phyloP scores from a whole-genome alignment of 495 filamentous ascomycete genomes.

The Thozetella sp. region DNA sequence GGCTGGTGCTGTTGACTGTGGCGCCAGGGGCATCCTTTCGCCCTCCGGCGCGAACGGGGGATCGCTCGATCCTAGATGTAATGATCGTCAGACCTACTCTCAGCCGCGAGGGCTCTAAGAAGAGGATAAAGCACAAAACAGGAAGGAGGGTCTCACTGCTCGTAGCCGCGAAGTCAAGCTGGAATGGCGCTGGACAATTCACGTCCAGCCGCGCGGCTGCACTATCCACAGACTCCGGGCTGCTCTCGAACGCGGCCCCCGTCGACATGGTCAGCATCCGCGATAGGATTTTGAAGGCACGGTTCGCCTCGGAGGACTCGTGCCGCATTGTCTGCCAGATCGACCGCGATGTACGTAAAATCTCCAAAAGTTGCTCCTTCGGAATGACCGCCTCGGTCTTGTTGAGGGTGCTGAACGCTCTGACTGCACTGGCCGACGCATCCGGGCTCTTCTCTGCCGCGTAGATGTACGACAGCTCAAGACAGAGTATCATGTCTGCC shows the following conservation, averaged over 20 bases:
- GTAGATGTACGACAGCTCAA: constrained; percentile 24
- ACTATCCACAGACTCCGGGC: constrained; percentile 13
- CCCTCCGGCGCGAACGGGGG: not conserved
- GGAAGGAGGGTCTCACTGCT: not conserved
- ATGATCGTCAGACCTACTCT: not conserved
- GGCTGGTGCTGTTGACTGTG: constrained; percentile 1
- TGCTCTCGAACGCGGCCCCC: constrained; percentile 12
- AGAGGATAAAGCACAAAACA: not conserved
- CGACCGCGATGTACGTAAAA: constrained; percentile 19
- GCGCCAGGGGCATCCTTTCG: not conserved
- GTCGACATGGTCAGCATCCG: constrained; percentile 25
- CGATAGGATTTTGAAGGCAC: constrained; percentile 25
- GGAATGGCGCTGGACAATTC: not conserved
- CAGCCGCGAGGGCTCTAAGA: not conserved
- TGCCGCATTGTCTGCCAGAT: constrained; percentile 21
- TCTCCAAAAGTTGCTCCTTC: constrained; percentile 19
- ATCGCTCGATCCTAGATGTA: not conserved
- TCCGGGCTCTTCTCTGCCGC: constrained; percentile 14
- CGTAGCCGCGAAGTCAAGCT: not conserved
- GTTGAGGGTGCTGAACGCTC: not conserved
- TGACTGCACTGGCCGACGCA: not conserved
- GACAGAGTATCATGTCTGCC: constrained; percentile 40
- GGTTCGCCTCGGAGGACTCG: constrained; percentile 19
- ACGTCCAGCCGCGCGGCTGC: not conserved
- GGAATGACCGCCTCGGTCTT: constrained; percentile 13